These are phyloP conservation scores for Leccinum olivaceopallidum DNA, from an alignment of 768 basidiomycete genomes.

Conservation along the genomic window DNA sequence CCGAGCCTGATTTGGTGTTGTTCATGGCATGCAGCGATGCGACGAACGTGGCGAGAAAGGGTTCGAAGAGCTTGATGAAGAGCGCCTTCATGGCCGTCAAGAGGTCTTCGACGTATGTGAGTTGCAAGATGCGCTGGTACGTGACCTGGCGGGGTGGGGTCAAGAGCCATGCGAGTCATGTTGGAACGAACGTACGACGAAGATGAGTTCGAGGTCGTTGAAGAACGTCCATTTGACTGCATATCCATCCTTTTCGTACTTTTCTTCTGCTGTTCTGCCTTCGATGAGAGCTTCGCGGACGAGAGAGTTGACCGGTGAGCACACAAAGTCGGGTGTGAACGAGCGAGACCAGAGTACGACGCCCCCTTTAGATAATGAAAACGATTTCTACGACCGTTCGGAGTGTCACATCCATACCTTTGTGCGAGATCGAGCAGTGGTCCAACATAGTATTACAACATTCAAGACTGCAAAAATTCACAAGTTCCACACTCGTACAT, in stretches of 20 bases:
- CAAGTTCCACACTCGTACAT: background rate
- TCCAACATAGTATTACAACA: constrained; percentile 66
- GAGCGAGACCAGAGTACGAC: constrained; percentile 93
- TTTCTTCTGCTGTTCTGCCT: constrained; percentile 76
- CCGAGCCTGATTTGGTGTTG: constrained; percentile 37
- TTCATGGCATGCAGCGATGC: constrained; percentile 74
- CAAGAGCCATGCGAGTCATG: background rate
- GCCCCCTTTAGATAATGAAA: constrained; percentile 58
- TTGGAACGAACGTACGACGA: constrained; percentile 66
- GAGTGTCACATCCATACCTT: constrained; percentile 50
- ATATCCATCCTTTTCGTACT: constrained; percentile 93
- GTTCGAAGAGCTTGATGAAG: constrained; percentile 86
- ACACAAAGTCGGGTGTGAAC: constrained; percentile 81
- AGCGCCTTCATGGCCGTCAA: constrained; percentile 76
- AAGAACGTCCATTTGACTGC: constrained; percentile 93
- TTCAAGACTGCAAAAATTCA: background rate
- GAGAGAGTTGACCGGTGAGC: constrained; percentile 84
- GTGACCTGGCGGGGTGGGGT: constrained; percentile 62
- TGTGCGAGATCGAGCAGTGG: constrained; percentile 94
- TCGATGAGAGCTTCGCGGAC: constrained; percentile 92
- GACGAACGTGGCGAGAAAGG: constrained; percentile 80
- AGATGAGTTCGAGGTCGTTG: constrained; percentile 95
- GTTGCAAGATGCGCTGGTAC: constrained; percentile 93
- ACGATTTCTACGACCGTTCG: background rate
- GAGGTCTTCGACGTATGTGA: constrained; percentile 92